Evolutionary conservation across 2,329 filamentous ascomycete species (phyloP).

Genomic region (Colletotrichum aenigma): DNA sequence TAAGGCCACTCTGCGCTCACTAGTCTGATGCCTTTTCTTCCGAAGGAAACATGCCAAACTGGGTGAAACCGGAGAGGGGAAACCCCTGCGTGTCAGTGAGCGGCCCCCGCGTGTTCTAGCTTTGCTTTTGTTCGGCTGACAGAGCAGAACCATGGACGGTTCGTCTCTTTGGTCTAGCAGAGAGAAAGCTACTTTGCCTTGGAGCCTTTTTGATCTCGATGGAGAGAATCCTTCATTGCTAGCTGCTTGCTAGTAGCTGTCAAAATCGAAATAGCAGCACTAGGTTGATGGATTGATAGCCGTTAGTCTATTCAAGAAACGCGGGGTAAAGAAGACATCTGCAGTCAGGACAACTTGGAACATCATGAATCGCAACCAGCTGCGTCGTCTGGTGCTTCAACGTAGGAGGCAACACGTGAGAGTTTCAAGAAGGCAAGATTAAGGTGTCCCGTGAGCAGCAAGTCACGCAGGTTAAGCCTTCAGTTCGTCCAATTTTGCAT

Average conservation of each 20-base stretch:
- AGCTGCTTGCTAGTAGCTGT: neutral
- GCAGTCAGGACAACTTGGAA: neutral
- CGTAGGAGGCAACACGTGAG: neutral
- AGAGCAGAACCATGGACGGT: neutral
- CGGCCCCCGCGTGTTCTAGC: neutral
- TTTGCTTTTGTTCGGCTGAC: neutral
- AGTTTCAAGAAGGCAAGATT: conserved; percentile 5
- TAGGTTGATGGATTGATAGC: too few species aligned
- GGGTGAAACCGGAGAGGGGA: conserved; percentile 9
- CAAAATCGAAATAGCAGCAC: neutral
- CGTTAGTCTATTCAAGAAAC: neutral
- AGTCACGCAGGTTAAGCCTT: neutral
- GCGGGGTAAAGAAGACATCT: neutral
- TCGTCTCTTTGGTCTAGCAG: neutral
- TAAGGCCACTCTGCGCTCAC: neutral
- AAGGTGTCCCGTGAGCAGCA: conserved; percentile 8
- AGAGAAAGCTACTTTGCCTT: neutral
- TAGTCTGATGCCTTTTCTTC: neutral
- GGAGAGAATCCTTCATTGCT: neutral
- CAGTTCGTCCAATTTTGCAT: conserved; percentile 1
- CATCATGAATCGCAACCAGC: neutral
- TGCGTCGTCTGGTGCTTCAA: neutral
- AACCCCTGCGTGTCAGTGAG: conserved; percentile 8
- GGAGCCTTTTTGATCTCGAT: neutral
- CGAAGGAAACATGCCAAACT: neutral